Evolutionary conservation across 2,329 filamentous ascomycete species (phyloP).

Genomic region (Tolypocladium ovalisporum): DNA sequence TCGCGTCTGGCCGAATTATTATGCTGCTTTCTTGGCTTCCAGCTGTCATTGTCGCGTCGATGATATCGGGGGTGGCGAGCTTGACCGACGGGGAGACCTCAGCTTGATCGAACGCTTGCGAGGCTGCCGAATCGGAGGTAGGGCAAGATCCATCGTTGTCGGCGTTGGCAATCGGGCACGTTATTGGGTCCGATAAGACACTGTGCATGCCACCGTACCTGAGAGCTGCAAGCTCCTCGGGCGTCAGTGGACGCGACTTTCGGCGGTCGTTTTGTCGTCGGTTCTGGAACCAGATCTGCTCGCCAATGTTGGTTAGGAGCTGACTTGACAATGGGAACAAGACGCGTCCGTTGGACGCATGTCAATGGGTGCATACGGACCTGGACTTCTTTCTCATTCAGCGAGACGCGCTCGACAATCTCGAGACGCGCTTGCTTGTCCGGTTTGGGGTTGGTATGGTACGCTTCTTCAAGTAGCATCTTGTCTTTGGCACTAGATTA

Average conservation of each 20-base stretch:
- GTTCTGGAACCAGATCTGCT: constrained; percentile 97
- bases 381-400: constrained; percentile 95
- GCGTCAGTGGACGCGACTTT: constrained; percentile 72
- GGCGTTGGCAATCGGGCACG: constrained; percentile 14
- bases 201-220: constrained; percentile 43
- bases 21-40: constrained; percentile 3
- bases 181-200: constrained; percentile 33
- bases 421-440: constrained; percentile 79
- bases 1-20: constrained; percentile 4
- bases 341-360: not conserved
- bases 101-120: constrained; percentile 12
- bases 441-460: constrained; percentile 75
- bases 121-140: constrained; percentile 15
- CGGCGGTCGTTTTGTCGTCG: constrained; percentile 84
- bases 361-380: constrained; percentile 38
- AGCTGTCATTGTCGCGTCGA: constrained; percentile 15
- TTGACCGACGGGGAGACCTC: constrained; percentile 11
- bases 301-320: constrained; percentile 7
- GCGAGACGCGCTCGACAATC: constrained; percentile 73
- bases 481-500: constrained; percentile 70
- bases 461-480: constrained; percentile 75
- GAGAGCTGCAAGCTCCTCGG: constrained; percentile 60
- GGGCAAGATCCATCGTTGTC: constrained; percentile 15
- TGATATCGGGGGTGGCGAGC: constrained; percentile 6
- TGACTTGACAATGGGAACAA: not conserved